phyloP scores from a whole-genome alignment of 768 basidiomycete genomes.

The Goffeauzyma gilvescens region DNA sequence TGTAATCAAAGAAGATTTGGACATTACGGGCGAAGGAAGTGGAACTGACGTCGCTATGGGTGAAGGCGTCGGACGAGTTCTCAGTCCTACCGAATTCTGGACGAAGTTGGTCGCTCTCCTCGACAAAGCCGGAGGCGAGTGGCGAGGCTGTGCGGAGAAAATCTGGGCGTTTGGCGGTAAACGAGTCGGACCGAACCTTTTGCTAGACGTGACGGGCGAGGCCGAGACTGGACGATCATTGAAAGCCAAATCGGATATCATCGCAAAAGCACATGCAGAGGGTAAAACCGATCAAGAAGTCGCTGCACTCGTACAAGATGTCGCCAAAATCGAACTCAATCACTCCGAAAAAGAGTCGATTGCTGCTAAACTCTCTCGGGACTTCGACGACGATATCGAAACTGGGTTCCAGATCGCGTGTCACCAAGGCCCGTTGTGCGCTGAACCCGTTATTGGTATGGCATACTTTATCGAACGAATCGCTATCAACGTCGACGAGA shows the following conservation, averaged over 20 bases:
- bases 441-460: slow-evolving; percentile 83
- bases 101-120: slow-evolving; percentile 45
- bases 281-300: slow-evolving; percentile 28
- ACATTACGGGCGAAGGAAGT: slow-evolving; percentile 16
- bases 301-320: slow-evolving; percentile 17
- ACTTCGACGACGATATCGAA: slow-evolving; percentile 70
- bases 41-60: slow-evolving; percentile 13
- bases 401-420: slow-evolving; percentile 88
- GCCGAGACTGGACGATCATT: neutral
- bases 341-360: slow-evolving; percentile 7
- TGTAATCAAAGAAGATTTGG: slow-evolving; percentile 45
- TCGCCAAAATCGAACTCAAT: slow-evolving; percentile 6
- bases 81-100: slow-evolving; percentile 59
- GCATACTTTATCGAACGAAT: slow-evolving; percentile 66
- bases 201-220: slow-evolving; percentile 45
- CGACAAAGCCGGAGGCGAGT: slow-evolving; percentile 52
- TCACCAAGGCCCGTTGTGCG: slow-evolving; percentile 84
- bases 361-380: slow-evolving; percentile 20
- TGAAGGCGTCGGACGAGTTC: slow-evolving; percentile 11
- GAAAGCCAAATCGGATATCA: slow-evolving; percentile 8
- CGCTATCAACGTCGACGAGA: slow-evolving; percentile 46
- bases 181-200: slow-evolving; percentile 61
- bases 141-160: slow-evolving; percentile 49
- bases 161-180: slow-evolving; percentile 90
- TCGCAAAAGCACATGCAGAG: slow-evolving; percentile 20